Evolutionary conservation across 2,329 filamentous ascomycete species (phyloP), one percentile per base, ranked within the genome.

Genomic region (Byssochlamys sp.): DNA sequence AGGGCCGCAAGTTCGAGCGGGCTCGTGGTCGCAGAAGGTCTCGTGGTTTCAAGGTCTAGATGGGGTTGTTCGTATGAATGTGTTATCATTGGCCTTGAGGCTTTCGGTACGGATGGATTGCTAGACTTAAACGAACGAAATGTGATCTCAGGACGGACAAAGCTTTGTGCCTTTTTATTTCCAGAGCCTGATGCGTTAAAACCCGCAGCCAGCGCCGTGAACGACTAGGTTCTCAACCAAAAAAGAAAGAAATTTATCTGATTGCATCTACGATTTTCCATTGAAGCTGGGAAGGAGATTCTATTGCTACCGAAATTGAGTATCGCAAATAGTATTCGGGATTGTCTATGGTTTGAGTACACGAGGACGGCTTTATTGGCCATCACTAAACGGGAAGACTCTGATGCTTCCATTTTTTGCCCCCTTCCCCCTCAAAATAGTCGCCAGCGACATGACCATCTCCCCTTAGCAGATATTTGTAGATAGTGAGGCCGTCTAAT

Each of bases 31-130:
- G 94, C 81, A 95, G 94, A 88, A 84, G 91, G 78, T 97, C 91
- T 73, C 86, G 89, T 75, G 94, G 95, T 85, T 99, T 99, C 91
- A 99, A 99, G 91, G 94, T 99, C 77, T 99, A 96, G 90, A 61
- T 50, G 58, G 53, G 54, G 49, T 55, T 57, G 39, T 52, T 57
- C 31, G 50, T 35, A 31, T 52, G 49, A 27, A 55, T 53, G 55
- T 52, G 52, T 25, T 53, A 33, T 19, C 49, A 31, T 53, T 49
- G n/a, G 28, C 33, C 54, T 56, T 53, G 50, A 50, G 52, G 35
- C 39, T 26, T 58, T 29, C 29, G 39, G 35, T 33, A 51, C 52
- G 29, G 35, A 52, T 56, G 54, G 48, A 45, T 39, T 56, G 33
- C 54, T 45, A 54, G 29, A 53, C 27, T 28, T 57, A 31, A 45